Percentiles rank a stretch among this genome's conserved stretches.
These are phyloP conservation scores for Colletotrichum plurivorum DNA, from an alignment of 2,329 filamentous ascomycete genomes.

Conservation along the genomic window DNA sequence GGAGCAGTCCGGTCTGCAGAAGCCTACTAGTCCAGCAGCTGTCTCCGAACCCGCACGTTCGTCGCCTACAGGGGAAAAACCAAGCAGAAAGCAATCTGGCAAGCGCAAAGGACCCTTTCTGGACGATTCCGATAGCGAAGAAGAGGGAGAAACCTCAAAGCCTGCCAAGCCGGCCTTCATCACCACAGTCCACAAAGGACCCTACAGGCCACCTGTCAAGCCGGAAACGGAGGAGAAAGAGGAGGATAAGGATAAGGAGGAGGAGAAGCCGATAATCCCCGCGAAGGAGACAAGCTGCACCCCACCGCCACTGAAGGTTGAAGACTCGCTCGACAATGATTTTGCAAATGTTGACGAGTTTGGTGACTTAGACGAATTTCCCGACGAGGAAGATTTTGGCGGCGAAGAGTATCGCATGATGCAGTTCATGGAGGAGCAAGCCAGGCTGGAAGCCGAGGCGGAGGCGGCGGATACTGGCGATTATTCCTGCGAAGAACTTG, in stretches of 20 bases:
- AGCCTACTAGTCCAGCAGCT: conserved; percentile 3
- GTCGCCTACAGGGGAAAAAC: conserved; percentile 19
- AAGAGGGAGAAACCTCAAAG: conserved; percentile 47
- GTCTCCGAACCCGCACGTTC: conserved; percentile 12
- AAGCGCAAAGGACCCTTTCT: conserved; percentile 73
- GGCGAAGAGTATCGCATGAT: conserved; percentile 77
- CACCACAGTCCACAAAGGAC: not conserved
- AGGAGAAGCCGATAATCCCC: conserved; percentile 8
- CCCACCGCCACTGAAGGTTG: conserved; percentile 46
- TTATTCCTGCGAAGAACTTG: conserved; percentile 51
- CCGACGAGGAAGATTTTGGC: conserved; percentile 61
- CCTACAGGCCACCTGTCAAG: not conserved
- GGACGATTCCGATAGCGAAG: conserved; percentile 76
- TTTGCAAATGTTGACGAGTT: conserved; percentile 53
- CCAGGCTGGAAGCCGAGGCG: conserved; percentile 70
- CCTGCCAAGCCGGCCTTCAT: conserved; percentile 6
- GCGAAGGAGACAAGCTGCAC: conserved; percentile 39
- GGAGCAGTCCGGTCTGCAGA: conserved; percentile 11
- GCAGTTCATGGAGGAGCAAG: conserved; percentile 83
- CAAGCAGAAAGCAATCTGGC: conserved; percentile 40
- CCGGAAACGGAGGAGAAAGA: not conserved
- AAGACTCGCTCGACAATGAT: conserved; percentile 50
- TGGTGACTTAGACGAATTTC: conserved; percentile 70
- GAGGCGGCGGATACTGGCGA: conserved; percentile 62
- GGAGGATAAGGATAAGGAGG: too few species aligned